These are phyloP conservation scores for Ajuga chamaepitys DNA, from an alignment of 257 asterid genomes.

Conservation along the genomic window DNA sequence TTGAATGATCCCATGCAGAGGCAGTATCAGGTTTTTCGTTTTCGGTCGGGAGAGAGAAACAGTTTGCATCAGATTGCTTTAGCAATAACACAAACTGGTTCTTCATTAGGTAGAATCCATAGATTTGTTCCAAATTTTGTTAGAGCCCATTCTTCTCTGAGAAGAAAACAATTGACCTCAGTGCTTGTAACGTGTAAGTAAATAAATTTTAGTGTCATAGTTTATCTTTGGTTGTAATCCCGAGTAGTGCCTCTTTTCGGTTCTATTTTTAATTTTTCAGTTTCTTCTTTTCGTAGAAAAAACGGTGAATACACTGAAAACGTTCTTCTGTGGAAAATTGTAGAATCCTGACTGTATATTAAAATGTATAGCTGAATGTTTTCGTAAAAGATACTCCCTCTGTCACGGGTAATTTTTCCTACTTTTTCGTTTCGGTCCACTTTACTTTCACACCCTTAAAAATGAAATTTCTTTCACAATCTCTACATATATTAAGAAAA, in stretches of 20 bases:
- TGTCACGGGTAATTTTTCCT: too few species aligned
- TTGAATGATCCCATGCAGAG: background rate
- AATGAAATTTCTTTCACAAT: too few species aligned
- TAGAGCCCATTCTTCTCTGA: slow-evolving; percentile 4
- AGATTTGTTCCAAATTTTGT: slow-evolving; percentile 14
- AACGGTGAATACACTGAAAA: background rate
- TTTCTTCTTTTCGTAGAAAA: background rate
- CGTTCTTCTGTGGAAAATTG: too few species aligned
- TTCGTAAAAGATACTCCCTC: too few species aligned
- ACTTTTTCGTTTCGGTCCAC: too few species aligned
- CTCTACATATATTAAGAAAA: too few species aligned
- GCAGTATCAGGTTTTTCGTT: background rate
- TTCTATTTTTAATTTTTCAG: too few species aligned
- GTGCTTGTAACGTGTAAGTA: slow-evolving; percentile 20
- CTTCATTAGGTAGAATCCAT: background rate
- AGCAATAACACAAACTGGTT: background rate
- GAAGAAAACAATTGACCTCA: background rate
- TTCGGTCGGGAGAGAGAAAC: slow-evolving; percentile 1
- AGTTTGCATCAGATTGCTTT: background rate
- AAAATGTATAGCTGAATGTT: too few species aligned
- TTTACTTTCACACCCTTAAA: too few species aligned
- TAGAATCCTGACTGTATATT: too few species aligned
- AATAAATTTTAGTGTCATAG: background rate
- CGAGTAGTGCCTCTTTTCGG: background rate
- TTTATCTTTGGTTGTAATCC: background rate